A percentile compares a stretch with the other conserved stretches of the same genome.
Conservation (phyloP, 2,329 filamentous ascomycete genomes). For the Colletotrichum tofieldiae region DNA sequence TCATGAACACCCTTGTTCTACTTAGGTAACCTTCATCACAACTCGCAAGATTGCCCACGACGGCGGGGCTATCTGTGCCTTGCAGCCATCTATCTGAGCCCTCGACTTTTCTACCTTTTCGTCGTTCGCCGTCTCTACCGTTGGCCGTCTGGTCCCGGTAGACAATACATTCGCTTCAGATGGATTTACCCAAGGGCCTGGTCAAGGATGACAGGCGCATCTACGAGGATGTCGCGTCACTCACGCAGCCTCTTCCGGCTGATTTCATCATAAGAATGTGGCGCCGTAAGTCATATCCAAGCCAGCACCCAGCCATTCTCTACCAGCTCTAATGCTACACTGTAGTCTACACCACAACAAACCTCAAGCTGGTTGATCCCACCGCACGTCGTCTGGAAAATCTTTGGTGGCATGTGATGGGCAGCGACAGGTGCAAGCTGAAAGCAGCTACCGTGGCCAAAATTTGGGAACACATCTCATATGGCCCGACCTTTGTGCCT, state of each 20-base stretch:
- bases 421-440: conserved; percentile 69
- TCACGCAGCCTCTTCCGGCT: conserved; percentile 39
- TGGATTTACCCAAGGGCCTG: conserved; percentile 45
- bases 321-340: conserved; percentile 14
- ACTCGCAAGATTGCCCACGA: conserved; percentile 39
- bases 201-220: conserved; percentile 44
- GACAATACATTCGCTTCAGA: conserved; percentile 34
- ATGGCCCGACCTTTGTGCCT: conserved; percentile 71
- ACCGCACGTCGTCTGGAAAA: conserved; percentile 75
- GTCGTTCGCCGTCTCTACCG: conserved; percentile 34
- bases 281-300: conserved; percentile 40
- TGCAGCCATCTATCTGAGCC: conserved; percentile 15
- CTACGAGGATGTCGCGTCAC: conserved; percentile 41
- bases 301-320: background rate
- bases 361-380: conserved; percentile 72
- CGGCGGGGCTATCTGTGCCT: conserved; percentile 40
- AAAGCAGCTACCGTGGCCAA: conserved; percentile 69
- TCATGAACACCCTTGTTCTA: conserved; percentile 32
- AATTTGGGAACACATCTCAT: conserved; percentile 72
- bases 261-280: conserved; percentile 43
- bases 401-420: conserved; percentile 78
- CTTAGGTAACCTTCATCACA: conserved; percentile 39
- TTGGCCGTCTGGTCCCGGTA: conserved; percentile 38
- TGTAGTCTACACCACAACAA: conserved; percentile 73
- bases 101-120: conserved; percentile 17